A percentile compares a stretch with the other conserved stretches of the same genome.
phyloP scores from a whole-genome alignment of 2,329 filamentous ascomycete species.

The Fusarium cicatricum region DNA sequence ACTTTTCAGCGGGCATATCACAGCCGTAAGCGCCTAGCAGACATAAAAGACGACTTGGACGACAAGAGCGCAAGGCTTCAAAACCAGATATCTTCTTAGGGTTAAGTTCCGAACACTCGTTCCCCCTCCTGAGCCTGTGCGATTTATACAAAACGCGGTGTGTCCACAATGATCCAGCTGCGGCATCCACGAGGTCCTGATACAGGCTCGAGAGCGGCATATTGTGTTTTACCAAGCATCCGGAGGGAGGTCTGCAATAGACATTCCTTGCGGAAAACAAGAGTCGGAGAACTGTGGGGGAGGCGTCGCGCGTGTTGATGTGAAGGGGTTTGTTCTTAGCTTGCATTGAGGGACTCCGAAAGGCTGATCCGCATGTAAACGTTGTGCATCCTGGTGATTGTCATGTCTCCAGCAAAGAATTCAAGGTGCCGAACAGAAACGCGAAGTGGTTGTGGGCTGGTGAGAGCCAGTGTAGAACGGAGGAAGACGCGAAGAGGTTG shows the following conservation, averaged over 20 bases:
- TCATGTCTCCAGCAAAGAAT: conserved; percentile 32
- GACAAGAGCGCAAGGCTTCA: conserved; percentile 76
- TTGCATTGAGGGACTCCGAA: conserved; percentile 18
- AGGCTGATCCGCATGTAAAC: conserved; percentile 28
- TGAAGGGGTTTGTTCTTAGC: conserved; percentile 57
- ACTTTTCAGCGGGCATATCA: conserved; percentile 59
- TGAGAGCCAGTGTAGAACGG: conserved; percentile 6
- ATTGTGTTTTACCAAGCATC: conserved; percentile 51
- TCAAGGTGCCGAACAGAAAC: conserved; percentile 24
- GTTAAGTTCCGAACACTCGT: conserved; percentile 90
- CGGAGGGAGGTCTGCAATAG: conserved; percentile 55
- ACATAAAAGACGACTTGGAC: conserved; percentile 74
- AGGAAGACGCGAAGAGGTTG: conserved; percentile 17
- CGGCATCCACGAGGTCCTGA: conserved; percentile 60
- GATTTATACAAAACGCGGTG: conserved; percentile 41
- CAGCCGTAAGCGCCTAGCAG: conserved; percentile 43
- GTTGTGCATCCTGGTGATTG: conserved; percentile 3
- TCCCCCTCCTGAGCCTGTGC: conserved; percentile 60
- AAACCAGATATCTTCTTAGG: conserved; percentile 83
- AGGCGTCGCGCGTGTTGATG: conserved; percentile 70
- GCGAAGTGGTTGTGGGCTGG: conserved; percentile 30
- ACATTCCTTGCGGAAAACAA: conserved; percentile 76
- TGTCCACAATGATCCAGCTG: conserved; percentile 53
- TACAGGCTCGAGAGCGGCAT: conserved; percentile 70
- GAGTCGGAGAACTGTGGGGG: conserved; percentile 81